These are phyloP conservation scores for Phaeotremella fagi DNA, from an alignment of 768 basidiomycete genomes.

Conservation along the genomic window DNA sequence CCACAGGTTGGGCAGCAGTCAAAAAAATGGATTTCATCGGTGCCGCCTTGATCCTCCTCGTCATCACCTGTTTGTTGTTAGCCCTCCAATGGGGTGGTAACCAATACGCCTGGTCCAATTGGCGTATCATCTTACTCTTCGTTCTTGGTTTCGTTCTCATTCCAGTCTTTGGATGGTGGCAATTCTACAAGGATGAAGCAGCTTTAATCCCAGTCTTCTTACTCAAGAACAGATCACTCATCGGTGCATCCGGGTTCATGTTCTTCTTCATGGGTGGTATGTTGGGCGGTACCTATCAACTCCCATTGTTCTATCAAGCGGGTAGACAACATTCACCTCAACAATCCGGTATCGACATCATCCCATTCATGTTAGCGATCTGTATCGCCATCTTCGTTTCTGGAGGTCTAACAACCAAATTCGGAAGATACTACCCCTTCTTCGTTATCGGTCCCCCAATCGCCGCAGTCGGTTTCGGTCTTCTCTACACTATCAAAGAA, in stretches of 20 bases:
- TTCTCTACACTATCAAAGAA: constrained; percentile 48
- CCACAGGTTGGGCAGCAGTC: constrained; percentile 12
- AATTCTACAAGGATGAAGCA: constrained; percentile 39
- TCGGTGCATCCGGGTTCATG: constrained; percentile 42
- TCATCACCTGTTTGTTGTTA: constrained; percentile 51
- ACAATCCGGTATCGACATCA: constrained; percentile 51
- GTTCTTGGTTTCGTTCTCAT: constrained; percentile 42
- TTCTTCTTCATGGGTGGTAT: constrained; percentile 14
- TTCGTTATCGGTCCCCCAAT: constrained; percentile 45
- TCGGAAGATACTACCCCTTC: constrained; percentile 48
- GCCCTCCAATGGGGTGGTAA: constrained; percentile 56
- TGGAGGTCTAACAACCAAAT: constrained; percentile 39
- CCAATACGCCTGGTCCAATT: constrained; percentile 51
- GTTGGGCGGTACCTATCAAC: constrained; percentile 45
- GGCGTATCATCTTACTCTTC: constrained; percentile 46
- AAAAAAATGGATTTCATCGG: constrained; percentile 51
- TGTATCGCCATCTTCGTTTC: constrained; percentile 44
- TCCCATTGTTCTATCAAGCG: constrained; percentile 43
- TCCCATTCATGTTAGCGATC: constrained; percentile 46
- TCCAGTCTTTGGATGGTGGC: constrained; percentile 47
- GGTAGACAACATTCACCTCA: constrained; percentile 49
- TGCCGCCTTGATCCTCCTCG: constrained; percentile 48
- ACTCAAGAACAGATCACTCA: constrained; percentile 43
- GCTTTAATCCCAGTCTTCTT: constrained; percentile 50
- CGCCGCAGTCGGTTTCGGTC: constrained; percentile 47